Evolutionary conservation across 2,329 filamentous ascomycete species (phyloP).

Genomic region (Colletotrichum plurivorum): DNA sequence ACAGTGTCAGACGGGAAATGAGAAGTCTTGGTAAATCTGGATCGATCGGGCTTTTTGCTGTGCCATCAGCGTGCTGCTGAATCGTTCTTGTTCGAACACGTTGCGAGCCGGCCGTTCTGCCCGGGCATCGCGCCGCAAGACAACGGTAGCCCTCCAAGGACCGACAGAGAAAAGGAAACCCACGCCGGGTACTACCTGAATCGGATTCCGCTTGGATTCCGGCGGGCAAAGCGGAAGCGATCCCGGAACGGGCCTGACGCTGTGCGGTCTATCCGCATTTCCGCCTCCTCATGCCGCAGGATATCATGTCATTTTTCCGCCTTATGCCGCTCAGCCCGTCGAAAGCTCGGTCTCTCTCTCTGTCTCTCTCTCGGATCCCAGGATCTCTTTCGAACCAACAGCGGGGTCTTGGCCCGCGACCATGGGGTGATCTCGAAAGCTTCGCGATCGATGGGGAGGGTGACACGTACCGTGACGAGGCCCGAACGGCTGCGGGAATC

Average conservation of each 20-base stretch:
- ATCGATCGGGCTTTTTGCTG: not conserved
- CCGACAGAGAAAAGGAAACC: not conserved
- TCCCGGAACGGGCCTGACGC: no score
- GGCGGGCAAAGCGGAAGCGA: no score
- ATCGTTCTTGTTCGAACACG: not conserved
- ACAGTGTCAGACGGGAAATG: not conserved
- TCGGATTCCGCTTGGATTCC: not conserved
- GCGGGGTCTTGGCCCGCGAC: not conserved
- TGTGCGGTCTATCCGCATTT: no score
- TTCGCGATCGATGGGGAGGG: not conserved
- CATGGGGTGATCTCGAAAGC: constrained; percentile 25
- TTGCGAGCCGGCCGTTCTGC: not conserved
- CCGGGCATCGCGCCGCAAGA: no score
- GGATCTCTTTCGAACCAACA: not conserved
- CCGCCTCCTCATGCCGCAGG: no score
- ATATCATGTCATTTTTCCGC: no score
- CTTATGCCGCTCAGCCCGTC: not conserved
- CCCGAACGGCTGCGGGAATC: constrained; percentile 1
- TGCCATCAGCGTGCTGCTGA: constrained; percentile 1
- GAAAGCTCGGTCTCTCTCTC: not conserved
- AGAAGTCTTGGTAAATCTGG: not conserved
- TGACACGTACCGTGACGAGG: constrained; percentile 5
- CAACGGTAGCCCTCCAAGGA: not conserved
- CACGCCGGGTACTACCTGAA: not conserved
- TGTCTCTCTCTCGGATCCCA: not conserved